A percentile compares a stretch with the other conserved stretches of the same genome.
phyloP scores from a whole-genome alignment of 345 rosid genomes.

The Nasturtium officinale region DNA sequence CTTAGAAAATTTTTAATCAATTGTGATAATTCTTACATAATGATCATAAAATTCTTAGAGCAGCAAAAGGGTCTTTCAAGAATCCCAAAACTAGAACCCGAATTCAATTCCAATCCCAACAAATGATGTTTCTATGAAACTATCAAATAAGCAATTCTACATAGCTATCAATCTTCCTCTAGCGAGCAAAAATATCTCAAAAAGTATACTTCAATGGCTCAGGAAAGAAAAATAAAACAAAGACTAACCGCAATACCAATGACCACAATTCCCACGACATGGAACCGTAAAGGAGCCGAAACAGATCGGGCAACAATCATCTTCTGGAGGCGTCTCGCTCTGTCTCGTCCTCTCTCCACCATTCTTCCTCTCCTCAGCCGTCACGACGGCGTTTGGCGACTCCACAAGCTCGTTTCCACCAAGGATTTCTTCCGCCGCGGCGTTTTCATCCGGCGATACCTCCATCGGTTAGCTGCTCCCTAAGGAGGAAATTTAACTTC shows the following conservation, averaged over 20 bases:
- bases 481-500: neutral
- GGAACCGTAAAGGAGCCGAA: slow-evolving; percentile 68
- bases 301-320: slow-evolving; percentile 86
- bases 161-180: neutral
- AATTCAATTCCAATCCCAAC: slow-evolving; percentile 15
- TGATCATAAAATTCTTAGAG: neutral
- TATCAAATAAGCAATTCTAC: neutral
- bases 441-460: neutral
- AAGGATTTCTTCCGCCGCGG: neutral
- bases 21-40: neutral
- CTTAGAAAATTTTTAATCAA: neutral
- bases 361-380: slow-evolving; percentile 28
- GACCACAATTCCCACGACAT: slow-evolving; percentile 78
- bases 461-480: slow-evolving; percentile 25
- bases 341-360: slow-evolving; percentile 22
- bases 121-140: neutral
- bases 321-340: slow-evolving; percentile 63
- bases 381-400: slow-evolving; percentile 18
- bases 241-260: slow-evolving; percentile 90
- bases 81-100: slow-evolving; percentile 8
- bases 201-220: neutral
- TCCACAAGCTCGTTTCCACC: slow-evolving; percentile 10
- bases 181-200: neutral
- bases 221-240: neutral
- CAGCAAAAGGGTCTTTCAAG: neutral